Conservation (phyloP, 2,329 filamentous ascomycete genomes). For the Trichophyton mentagrophytes region DNA sequence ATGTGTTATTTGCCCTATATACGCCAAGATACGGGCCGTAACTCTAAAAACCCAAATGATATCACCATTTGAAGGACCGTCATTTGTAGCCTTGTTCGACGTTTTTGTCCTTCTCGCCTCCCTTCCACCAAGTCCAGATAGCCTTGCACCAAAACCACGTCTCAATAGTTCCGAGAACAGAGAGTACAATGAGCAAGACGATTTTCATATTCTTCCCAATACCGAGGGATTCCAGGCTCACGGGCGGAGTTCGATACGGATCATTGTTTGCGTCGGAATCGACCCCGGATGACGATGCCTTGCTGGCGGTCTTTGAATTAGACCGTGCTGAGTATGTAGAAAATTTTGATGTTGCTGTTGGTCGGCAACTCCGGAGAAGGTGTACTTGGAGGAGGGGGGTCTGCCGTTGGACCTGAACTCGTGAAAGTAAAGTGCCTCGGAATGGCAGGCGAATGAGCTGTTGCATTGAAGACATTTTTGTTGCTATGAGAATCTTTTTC, state of each 20-base stretch:
- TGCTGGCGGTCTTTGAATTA: neutral
- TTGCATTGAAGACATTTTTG: neutral
- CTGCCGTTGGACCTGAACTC: neutral
- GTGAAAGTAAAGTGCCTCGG: neutral
- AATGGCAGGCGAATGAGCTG: neutral
- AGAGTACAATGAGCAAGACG: neutral
- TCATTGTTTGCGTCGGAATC: neutral
- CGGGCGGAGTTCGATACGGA: neutral
- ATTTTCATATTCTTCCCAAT: neutral
- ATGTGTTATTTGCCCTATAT: no score
- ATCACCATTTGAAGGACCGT: neutral
- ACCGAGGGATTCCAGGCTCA: neutral
- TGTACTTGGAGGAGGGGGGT: neutral
- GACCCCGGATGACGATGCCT: neutral
- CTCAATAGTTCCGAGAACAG: neutral
- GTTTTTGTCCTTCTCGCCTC: neutral
- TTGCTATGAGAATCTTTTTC: neutral
- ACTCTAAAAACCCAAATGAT: neutral
- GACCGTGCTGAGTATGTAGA: neutral
- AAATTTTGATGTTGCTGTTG: neutral
- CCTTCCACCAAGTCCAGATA: conserved; percentile 4
- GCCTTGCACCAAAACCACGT: neutral
- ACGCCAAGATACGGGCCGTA: no score
- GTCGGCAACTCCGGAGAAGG: neutral
- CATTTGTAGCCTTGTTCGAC: neutral